phyloP scores from a whole-genome alignment of 202 grass and related monocot species.

The Elaeis oleifera region DNA sequence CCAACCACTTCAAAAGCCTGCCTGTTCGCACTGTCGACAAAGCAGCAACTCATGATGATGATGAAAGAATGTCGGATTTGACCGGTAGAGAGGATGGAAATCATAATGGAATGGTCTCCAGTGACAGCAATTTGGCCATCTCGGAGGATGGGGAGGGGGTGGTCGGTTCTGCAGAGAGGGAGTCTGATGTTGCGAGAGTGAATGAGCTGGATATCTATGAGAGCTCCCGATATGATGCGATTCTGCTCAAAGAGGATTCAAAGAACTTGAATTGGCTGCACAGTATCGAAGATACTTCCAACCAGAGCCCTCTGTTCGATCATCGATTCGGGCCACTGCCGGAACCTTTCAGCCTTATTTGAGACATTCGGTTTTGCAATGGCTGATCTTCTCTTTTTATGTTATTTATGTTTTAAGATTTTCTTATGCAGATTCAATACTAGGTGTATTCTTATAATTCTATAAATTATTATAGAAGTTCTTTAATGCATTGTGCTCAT shows the following conservation, averaged over 20 bases:
- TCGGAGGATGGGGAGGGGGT: conserved; percentile 18
- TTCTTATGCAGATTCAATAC: too few species aligned
- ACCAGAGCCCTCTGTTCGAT: conserved; percentile 28
- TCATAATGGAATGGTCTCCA: not conserved
- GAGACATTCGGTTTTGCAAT: too few species aligned
- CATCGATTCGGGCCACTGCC: conserved; percentile 34
- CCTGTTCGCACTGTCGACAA: not conserved
- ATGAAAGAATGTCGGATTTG: not conserved
- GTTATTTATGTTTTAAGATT: too few species aligned
- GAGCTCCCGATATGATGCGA: conserved; percentile 27
- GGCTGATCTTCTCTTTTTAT: too few species aligned
- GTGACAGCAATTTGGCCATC: not conserved
- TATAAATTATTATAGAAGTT: too few species aligned
- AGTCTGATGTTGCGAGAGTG: too few species aligned
- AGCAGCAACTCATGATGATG: not conserved
- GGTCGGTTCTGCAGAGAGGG: conserved; percentile 1
- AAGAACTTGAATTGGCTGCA: conserved; percentile 34
- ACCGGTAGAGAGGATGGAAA: not conserved
- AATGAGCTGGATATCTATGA: conserved; percentile 2
- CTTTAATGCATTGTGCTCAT: too few species aligned
- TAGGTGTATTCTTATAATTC: too few species aligned
- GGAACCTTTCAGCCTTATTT: conserved; percentile 21
- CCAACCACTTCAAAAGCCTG: not conserved
- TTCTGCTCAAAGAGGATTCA: conserved; percentile 35
- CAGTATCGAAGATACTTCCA: conserved; percentile 18